Evolutionary conservation across 805 yeast genomes (phyloP).

Genomic region (Zygoascus bituminiphila): DNA sequence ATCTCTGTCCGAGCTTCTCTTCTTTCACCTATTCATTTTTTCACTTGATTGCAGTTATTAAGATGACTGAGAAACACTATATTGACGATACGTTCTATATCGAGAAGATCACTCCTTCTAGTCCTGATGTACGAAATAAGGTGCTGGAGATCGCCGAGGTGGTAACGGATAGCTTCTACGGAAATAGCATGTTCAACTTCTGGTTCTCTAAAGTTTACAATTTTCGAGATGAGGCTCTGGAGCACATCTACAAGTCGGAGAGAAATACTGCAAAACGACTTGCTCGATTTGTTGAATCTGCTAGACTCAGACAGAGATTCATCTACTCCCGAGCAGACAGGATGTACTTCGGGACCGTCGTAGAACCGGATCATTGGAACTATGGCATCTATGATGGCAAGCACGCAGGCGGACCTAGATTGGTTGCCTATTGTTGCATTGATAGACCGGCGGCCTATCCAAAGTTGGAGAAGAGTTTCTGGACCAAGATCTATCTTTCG

Average conservation of each 20-base stretch:
- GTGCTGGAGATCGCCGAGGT: background rate
- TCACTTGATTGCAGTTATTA: background rate
- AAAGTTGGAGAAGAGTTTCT: background rate
- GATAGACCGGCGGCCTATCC: background rate
- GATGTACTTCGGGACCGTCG: background rate
- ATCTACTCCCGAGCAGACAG: background rate
- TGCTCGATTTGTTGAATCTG: background rate
- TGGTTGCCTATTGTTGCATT: background rate
- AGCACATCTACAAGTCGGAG: background rate
- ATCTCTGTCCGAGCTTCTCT: too few species aligned
- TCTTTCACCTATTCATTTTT: too few species aligned
- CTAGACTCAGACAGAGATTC: background rate
- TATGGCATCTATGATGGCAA: background rate
- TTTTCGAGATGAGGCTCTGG: background rate
- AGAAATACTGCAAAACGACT: background rate
- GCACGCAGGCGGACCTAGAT: background rate
- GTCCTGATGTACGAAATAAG: background rate
- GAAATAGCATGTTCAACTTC: background rate
- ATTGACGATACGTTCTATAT: background rate
- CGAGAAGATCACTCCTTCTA: background rate
- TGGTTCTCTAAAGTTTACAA: background rate
- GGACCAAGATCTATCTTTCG: background rate
- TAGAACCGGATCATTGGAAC: background rate
- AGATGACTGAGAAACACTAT: background rate
- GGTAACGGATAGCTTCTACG: background rate